phyloP scores from a whole-genome alignment of 768 basidiomycete genomes.

The Russula sp. region DNA sequence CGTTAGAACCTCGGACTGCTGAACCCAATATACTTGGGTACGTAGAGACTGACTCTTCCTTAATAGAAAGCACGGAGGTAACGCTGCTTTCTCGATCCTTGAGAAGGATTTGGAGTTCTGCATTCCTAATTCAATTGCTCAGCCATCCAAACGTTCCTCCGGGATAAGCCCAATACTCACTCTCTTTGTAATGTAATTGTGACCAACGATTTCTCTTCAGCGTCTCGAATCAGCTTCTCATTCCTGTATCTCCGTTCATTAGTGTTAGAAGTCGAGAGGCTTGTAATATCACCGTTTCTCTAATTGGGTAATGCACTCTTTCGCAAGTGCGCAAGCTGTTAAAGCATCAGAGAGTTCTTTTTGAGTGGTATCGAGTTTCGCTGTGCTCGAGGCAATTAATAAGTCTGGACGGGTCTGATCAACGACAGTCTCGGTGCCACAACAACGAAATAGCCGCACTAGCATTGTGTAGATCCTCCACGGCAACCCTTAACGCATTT shows the following conservation, averaged over 20 bases:
- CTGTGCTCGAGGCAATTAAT: slow-evolving; percentile 11
- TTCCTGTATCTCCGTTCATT: slow-evolving; percentile 8
- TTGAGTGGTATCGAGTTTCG: slow-evolving; percentile 23
- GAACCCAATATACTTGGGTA: not conserved
- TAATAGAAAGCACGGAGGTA: slow-evolving; percentile 13
- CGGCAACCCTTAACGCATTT: slow-evolving; percentile 10
- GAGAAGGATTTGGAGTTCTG: slow-evolving; percentile 24
- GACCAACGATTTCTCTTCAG: slow-evolving; percentile 12
- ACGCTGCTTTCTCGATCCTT: slow-evolving; percentile 16
- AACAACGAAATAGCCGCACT: slow-evolving; percentile 13
- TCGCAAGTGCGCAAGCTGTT: slow-evolving; percentile 14
- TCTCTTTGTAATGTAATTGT: slow-evolving; percentile 15
- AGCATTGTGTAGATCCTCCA: slow-evolving; percentile 24
- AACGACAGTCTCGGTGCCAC: not conserved
- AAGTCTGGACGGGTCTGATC: slow-evolving; percentile 9
- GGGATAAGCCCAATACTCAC: slow-evolving; percentile 4
- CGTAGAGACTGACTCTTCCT: slow-evolving; percentile 27
- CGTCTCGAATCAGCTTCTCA: slow-evolving; percentile 13
- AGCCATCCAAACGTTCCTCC: not conserved
- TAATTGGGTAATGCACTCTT: slow-evolving; percentile 3
- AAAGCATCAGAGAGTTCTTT: slow-evolving; percentile 23
- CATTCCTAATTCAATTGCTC: slow-evolving; percentile 20
- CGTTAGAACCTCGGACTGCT: not conserved
- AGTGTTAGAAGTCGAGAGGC: not conserved
- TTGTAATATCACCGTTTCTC: slow-evolving; percentile 16